Base-by-base conservation (phyloP, 495 filamentous ascomycete species). In the Aspergillus sparsus region DNA sequence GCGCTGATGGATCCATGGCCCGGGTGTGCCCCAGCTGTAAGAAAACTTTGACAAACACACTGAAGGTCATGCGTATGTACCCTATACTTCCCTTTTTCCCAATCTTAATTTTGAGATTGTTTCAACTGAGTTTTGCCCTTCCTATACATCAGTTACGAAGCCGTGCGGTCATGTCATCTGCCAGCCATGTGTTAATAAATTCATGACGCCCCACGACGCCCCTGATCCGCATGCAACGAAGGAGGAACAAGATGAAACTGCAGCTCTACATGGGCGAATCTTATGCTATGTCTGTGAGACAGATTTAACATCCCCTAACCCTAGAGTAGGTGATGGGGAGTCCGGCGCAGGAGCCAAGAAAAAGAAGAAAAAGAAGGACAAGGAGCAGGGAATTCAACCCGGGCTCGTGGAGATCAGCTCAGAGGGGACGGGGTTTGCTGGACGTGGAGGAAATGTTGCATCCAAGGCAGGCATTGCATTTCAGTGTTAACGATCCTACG, bases 151-250 rank as follows among this genome's bases (percentile, higher is more conserved):
- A 81, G 82, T 98, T 10, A 89, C 92, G 2, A 94, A 92, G 72
- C 92, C 93, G 0, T 98, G 94, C 68, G 94, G 94, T 0, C 94
- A 98, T 66, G 91, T 98, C 4, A 78, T 97, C 7, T 98, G 94
- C 74, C 87, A 89, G 61, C 90, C 85, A 15, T 98, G 94, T 67
- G 89, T 91, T 3, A 83, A 85, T 45, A 91, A 94, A 66, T 97
- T 98, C 72, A 90, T 98, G 85, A 85, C 78, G 18, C 82, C 85
- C 0, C 76, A 80, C 41, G 75, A 81, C 31, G 74, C 73, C 3
- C 75, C 79, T 3, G 87, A 93, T 68, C 87, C 90, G 3, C 90
- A 93, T 64, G 79, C 79, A 44, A 73, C 78, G 0, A 81, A 81
- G 2, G 82, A 85, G 45, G 74, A 79, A 12, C 81, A 83, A 44